Percentiles rank a stretch among this genome's conserved stretches.
These are phyloP conservation scores for Hansfordia pulvinata DNA, from an alignment of 2,329 filamentous ascomycete species.

Conservation along the genomic window DNA sequence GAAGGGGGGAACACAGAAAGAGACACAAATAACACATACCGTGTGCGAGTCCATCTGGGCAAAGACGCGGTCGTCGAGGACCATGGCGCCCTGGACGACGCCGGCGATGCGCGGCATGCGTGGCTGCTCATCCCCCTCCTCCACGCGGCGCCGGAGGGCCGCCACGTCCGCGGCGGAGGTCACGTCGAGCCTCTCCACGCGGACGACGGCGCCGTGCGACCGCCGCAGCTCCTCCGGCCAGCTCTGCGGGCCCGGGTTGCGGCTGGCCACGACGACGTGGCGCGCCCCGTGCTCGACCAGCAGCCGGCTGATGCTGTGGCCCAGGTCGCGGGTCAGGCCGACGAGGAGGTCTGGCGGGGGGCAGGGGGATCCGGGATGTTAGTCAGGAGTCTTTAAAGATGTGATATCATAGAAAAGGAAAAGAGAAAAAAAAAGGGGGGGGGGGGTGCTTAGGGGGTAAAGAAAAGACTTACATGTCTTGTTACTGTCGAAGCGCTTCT, in stretches of 20 bases:
- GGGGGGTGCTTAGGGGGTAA: too few relatives aligned
- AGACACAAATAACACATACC: too few relatives aligned
- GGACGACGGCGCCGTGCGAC: constrained; percentile 8
- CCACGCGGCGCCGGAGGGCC: constrained; percentile 11
- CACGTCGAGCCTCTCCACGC: constrained; percentile 13
- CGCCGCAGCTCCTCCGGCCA: constrained; percentile 19
- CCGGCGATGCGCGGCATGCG: constrained; percentile 20
- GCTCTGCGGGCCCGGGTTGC: constrained; percentile 16
- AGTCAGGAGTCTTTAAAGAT: too few relatives aligned
- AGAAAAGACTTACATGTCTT: too few relatives aligned
- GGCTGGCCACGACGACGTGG: constrained; percentile 24
- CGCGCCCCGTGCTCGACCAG: constrained; percentile 22
- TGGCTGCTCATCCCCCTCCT: too few relatives aligned
- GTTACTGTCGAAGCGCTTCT: too few relatives aligned
- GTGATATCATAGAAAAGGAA: too few relatives aligned
- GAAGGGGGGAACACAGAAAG: too few relatives aligned
- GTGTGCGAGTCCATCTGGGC: constrained; percentile 23
- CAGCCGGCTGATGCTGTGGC: constrained; percentile 26
- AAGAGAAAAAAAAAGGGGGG: too few relatives aligned
- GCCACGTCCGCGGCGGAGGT: constrained; percentile 13
- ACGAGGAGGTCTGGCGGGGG: constrained; percentile 19
- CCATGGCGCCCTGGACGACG: constrained; percentile 29
- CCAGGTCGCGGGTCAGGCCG: constrained; percentile 28
- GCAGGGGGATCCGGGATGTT: constrained; percentile 2
- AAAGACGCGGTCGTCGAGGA: constrained; percentile 27